Evolutionary conservation across 2,329 filamentous ascomycete genomes (phyloP).

Genomic region (Chrysoporthe puriensis): DNA sequence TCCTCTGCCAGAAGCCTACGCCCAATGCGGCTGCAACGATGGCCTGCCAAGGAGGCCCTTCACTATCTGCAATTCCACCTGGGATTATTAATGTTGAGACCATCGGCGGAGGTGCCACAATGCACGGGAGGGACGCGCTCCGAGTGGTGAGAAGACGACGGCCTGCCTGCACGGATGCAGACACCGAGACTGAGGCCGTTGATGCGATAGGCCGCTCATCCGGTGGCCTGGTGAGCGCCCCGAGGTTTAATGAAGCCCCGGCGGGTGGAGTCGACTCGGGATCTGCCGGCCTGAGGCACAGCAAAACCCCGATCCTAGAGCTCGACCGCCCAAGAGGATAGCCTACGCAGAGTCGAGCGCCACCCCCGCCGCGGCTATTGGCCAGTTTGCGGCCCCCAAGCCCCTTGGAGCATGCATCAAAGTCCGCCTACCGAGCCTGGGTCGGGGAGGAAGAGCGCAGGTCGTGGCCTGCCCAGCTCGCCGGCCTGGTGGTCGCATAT

Average conservation of each 20-base stretch:
- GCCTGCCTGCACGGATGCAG: background rate
- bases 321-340: background rate
- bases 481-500: conserved; percentile 6
- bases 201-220: conserved; percentile 11
- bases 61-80: background rate
- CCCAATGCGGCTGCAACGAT: conserved; percentile 6
- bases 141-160: conserved; percentile 3
- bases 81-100: background rate
- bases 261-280: background rate
- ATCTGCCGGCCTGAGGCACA: conserved; percentile 16
- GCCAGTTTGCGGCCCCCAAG: background rate
- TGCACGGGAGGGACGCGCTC: background rate
- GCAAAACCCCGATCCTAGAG: background rate
- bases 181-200: conserved; percentile 4
- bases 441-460: background rate
- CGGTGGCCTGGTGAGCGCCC: background rate
- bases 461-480: background rate
- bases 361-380: background rate
- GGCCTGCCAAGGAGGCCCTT: background rate
- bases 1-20: background rate
- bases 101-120: too few species aligned
- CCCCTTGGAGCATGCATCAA: background rate
- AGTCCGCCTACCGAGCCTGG: background rate
- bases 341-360: background rate
- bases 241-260: conserved; percentile 1